A percentile compares a stretch with the other conserved stretches of the same genome.
Evolutionary conservation across 2,329 filamentous ascomycete species (phyloP).

Genomic region (Parafenestella ontariensis): DNA sequence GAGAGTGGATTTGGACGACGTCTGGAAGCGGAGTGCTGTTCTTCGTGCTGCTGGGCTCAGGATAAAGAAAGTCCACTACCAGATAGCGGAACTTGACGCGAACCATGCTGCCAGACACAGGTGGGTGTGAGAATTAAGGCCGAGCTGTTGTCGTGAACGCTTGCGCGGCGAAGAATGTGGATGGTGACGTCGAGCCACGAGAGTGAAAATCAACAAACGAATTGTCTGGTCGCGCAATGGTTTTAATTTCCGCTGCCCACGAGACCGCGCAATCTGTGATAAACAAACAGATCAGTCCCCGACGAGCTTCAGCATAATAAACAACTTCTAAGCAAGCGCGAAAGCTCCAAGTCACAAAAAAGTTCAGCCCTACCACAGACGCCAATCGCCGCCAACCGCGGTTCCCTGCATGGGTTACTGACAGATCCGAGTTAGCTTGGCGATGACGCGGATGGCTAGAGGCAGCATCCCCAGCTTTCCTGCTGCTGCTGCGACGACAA

Average conservation of each 20-base stretch:
- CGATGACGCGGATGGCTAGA: slow-evolving; percentile 34
- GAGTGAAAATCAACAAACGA: neutral
- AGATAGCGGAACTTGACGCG: slow-evolving; percentile 96
- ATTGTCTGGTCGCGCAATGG: too few relatives aligned
- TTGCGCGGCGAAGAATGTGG: neutral
- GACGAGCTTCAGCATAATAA: too few relatives aligned
- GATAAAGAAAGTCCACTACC: slow-evolving; percentile 92
- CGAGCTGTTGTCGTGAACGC: neutral
- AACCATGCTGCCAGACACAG: slow-evolving; percentile 68
- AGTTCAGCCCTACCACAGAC: slow-evolving; percentile 1
- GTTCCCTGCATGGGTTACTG: slow-evolving; percentile 17
- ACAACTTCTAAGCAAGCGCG: too few relatives aligned
- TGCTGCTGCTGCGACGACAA: slow-evolving; percentile 15
- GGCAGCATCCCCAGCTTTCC: slow-evolving; percentile 33
- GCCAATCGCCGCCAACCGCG: neutral
- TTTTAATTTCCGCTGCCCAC: too few relatives aligned
- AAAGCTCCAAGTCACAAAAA: slow-evolving; percentile 3
- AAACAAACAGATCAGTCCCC: neutral
- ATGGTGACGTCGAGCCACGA: neutral
- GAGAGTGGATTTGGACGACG: slow-evolving; percentile 77
- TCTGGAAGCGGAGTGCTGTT: slow-evolving; percentile 56
- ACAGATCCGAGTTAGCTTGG: slow-evolving; percentile 17
- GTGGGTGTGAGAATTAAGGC: neutral
- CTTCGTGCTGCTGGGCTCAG: slow-evolving; percentile 57
- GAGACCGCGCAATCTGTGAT: neutral